phyloP scores from a whole-genome alignment of 1,284 basidiomycete species.

The Coriolopsis trogii region DNA sequence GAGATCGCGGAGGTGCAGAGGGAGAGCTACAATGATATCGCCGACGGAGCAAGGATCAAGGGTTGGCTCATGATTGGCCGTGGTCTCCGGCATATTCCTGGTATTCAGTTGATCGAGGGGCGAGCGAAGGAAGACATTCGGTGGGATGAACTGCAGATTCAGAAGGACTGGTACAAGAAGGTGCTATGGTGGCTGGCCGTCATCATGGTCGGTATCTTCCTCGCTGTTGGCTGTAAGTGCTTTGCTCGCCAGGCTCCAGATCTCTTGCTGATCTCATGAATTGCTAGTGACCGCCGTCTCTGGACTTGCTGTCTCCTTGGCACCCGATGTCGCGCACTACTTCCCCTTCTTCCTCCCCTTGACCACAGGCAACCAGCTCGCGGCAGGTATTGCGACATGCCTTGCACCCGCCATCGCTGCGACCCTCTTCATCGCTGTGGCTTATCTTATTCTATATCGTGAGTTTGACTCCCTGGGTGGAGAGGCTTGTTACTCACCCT shows the following conservation, averaged over 20 bases:
- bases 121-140: constrained; percentile 79
- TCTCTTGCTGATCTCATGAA: constrained; percentile 27
- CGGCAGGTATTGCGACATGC: constrained; percentile 64
- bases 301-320: constrained; percentile 65
- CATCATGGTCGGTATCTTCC: constrained; percentile 47
- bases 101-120: constrained; percentile 71
- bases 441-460: constrained; percentile 61
- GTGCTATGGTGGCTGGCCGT: constrained; percentile 61
- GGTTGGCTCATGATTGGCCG: constrained; percentile 80
- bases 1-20: constrained; percentile 70
- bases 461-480: constrained; percentile 32
- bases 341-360: constrained; percentile 65
- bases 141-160: constrained; percentile 75
- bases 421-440: constrained; percentile 57
- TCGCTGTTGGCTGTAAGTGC: constrained; percentile 67
- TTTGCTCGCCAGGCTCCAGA: too few relatives aligned
- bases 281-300: constrained; percentile 65
- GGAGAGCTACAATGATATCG: constrained; percentile 68
- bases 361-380: constrained; percentile 50
- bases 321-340: constrained; percentile 74
- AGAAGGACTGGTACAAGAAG: constrained; percentile 46
- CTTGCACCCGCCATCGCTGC: constrained; percentile 68
- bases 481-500: not conserved
- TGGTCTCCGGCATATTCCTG: constrained; percentile 65
- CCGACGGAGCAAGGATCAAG: constrained; percentile 64